These are phyloP conservation scores for Globisporangium yorkense DNA, from an alignment of 352 stramenopile genomes.

Conservation along the genomic window DNA sequence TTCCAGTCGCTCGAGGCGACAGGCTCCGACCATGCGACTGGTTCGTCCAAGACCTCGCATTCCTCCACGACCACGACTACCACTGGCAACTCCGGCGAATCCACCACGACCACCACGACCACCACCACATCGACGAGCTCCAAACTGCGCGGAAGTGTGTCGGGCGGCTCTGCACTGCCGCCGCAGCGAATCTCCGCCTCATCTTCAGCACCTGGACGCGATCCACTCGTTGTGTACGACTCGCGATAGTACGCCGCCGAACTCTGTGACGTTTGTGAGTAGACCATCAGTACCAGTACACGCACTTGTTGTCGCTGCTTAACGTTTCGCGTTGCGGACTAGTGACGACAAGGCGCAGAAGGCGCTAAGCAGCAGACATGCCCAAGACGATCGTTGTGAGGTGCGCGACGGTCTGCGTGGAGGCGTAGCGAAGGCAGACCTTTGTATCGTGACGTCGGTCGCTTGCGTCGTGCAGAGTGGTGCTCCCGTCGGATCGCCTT, in stretches of 20 bases:
- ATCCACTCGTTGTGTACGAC: no score
- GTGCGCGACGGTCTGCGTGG: no score
- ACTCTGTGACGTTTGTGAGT: no score
- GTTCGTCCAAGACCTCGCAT: neutral
- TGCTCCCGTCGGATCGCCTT: constrained; percentile 28
- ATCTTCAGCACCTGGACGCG: neutral
- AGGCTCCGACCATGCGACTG: neutral
- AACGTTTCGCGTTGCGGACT: no score
- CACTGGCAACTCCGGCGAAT: no score
- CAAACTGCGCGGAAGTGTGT: neutral
- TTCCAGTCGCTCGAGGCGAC: neutral
- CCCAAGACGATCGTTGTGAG: no score
- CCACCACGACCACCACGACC: neutral
- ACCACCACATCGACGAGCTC: neutral
- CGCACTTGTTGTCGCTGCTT: no score
- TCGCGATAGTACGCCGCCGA: no score
- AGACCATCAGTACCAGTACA: no score
- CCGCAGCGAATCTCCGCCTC: neutral
- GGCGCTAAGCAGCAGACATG: no score
- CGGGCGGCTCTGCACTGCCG: no score
- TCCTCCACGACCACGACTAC: neutral
- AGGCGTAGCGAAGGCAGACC: neutral
- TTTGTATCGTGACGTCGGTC: neutral
- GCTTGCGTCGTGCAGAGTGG: constrained; percentile 15
- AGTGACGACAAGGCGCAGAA: no score